These are phyloP conservation scores for Syncephalastrum racemosum DNA, from an alignment of 371 early-diverging fungal species.

Conservation along the genomic window DNA sequence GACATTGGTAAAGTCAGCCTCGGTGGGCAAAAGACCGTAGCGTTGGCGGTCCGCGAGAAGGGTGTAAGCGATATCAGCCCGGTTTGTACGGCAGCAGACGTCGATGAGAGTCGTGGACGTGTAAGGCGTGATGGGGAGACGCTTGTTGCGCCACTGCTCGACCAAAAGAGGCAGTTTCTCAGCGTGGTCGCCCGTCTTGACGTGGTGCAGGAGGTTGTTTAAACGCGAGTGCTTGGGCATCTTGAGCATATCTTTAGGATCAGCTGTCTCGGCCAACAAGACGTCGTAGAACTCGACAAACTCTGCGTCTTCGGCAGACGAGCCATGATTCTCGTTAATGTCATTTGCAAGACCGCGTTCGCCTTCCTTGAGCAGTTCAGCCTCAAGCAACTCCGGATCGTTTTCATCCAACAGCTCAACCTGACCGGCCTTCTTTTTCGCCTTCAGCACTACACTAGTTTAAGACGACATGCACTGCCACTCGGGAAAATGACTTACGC, in stretches of 20 bases:
- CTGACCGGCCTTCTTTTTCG: conserved; percentile 13
- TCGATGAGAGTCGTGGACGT: conserved; percentile 26
- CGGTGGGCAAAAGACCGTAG: conserved; percentile 30
- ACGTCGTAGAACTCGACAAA: conserved; percentile 12
- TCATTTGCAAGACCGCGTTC: conserved; percentile 6
- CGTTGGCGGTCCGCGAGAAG: conserved; percentile 38
- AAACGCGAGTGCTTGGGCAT: conserved; percentile 18
- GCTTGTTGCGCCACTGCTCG: conserved; percentile 41
- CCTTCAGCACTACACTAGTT: conserved; percentile 11
- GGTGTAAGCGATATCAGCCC: conserved; percentile 35
- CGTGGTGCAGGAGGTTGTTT: conserved; percentile 18
- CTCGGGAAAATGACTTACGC: neutral
- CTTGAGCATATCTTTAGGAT: conserved; percentile 13
- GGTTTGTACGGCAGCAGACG: conserved; percentile 24
- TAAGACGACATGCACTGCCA: neutral
- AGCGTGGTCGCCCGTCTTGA: conserved; percentile 12
- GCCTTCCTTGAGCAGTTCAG: conserved; percentile 11
- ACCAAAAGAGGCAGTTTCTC: conserved; percentile 28
- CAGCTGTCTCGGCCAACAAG: conserved; percentile 12
- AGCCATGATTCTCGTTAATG: neutral
- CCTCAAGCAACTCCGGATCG: conserved; percentile 23
- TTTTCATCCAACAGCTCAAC: conserved; percentile 20
- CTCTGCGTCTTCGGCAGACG: neutral
- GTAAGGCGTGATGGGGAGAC: conserved; percentile 26
- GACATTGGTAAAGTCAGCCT: conserved; percentile 11